These are phyloP conservation scores for Xylaria sp. DNA, from an alignment of 2,329 filamentous ascomycete genomes.

Conservation along the genomic window DNA sequence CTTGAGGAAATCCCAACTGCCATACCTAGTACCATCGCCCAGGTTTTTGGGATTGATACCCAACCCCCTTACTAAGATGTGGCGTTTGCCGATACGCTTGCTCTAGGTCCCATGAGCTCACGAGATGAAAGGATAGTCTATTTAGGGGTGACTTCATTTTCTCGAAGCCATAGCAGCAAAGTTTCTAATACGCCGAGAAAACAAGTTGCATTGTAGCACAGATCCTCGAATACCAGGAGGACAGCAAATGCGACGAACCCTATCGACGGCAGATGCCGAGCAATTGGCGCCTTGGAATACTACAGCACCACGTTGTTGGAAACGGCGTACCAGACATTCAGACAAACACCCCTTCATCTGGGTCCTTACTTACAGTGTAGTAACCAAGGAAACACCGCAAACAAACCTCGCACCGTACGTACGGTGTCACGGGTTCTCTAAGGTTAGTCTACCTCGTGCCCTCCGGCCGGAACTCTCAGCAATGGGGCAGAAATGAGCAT, in stretches of 20 bases:
- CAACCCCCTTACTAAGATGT: background rate
- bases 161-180: background rate
- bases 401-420: background rate
- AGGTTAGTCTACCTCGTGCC: no score
- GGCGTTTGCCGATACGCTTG: background rate
- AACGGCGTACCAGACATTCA: background rate
- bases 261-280: background rate
- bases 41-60: background rate
- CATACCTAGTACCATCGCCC: background rate
- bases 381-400: background rate
- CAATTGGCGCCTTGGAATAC: background rate
- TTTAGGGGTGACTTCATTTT: background rate
- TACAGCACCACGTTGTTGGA: background rate
- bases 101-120: background rate
- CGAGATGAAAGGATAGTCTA: background rate
- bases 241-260: background rate
- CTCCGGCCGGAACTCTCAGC: background rate
- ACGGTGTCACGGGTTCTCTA: background rate
- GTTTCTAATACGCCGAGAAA: background rate
- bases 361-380: background rate
- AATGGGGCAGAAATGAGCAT: no score
- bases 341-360: conserved; percentile 4
- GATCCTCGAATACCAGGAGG: background rate
- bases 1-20: background rate
- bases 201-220: background rate